Conservation (phyloP, 2,329 filamentous ascomycete species). For the Chalaropsis thielavioides region DNA sequence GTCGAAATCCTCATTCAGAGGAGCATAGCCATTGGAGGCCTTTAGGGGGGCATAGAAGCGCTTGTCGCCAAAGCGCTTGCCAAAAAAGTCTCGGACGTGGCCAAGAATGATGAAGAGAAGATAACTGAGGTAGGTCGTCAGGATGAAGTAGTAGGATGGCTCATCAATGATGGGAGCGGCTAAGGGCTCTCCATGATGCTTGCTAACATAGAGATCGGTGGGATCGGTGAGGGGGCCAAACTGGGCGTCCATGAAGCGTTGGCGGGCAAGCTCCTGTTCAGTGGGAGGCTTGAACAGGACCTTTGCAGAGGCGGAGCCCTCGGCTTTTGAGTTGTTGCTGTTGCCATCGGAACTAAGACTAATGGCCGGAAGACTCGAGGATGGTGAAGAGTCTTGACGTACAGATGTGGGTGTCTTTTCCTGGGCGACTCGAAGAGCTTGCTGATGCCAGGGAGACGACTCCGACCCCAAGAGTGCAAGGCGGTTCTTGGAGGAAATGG, state of each 20-base stretch:
- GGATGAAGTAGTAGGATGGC: conserved; percentile 88
- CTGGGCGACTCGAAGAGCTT: conserved; percentile 7
- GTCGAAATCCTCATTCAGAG: conserved; percentile 95
- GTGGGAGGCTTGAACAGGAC: conserved; percentile 76
- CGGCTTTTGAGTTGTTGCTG: conserved; percentile 4
- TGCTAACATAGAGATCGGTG: conserved; percentile 77
- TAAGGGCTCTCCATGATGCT: conserved; percentile 67
- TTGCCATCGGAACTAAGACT: conserved; percentile 13
- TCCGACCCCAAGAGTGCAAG: conserved; percentile 9
- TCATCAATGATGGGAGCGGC: conserved; percentile 81
- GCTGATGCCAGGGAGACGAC: conserved; percentile 2
- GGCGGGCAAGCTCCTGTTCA: conserved; percentile 61
- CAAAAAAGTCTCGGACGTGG: conserved; percentile 93
- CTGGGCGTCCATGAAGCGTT: conserved; percentile 70
- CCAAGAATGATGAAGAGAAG: conserved; percentile 89
- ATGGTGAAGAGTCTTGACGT: conserved; percentile 13
- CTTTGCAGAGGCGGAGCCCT: conserved; percentile 38
- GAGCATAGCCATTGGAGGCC: conserved; percentile 76
- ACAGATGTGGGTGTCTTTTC: conserved; percentile 2
- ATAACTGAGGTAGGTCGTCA: conserved; percentile 98
- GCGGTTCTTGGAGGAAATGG: conserved; percentile 7
- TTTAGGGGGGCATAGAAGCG: conserved; percentile 71
- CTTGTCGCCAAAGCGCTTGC: conserved; percentile 80
- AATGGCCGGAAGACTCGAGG: conserved; percentile 14
- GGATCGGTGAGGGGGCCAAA: conserved; percentile 74